These are phyloP conservation scores for Tephrocybe sp. DNA, from an alignment of 768 basidiomycete species.

Conservation along the genomic window DNA sequence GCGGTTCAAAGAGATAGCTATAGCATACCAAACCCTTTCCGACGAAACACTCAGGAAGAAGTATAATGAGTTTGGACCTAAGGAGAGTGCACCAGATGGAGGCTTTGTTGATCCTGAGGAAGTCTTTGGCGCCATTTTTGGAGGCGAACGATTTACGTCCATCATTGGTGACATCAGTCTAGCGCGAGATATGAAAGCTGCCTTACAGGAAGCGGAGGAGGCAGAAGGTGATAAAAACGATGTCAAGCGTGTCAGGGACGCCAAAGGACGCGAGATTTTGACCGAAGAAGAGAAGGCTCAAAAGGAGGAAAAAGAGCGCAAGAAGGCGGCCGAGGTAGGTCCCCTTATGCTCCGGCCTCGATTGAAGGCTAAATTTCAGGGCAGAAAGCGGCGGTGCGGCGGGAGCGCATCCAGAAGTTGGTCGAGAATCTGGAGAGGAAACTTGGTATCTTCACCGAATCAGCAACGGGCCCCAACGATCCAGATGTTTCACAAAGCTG, in stretches of 20 bases:
- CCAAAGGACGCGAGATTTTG: slow-evolving; percentile 51
- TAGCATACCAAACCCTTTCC: slow-evolving; percentile 85
- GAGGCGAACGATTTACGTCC: slow-evolving; percentile 81
- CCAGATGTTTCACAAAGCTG: slow-evolving; percentile 70
- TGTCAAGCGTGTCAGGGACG: slow-evolving; percentile 56
- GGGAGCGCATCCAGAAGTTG: slow-evolving; percentile 73
- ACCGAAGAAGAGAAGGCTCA: slow-evolving; percentile 72
- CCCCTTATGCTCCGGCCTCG: background rate
- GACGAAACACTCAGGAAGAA: slow-evolving; percentile 74
- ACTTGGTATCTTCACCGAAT: slow-evolving; percentile 86
- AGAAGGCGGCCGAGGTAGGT: slow-evolving; percentile 69
- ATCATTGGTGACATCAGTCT: slow-evolving; percentile 90
- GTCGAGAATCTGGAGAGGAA: slow-evolving; percentile 80
- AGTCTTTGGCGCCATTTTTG: slow-evolving; percentile 82
- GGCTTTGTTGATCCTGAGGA: slow-evolving; percentile 88
- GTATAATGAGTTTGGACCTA: slow-evolving; percentile 90
- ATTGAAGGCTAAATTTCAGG: slow-evolving; percentile 9
- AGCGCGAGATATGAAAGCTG: slow-evolving; percentile 90
- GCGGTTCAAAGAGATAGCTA: slow-evolving; percentile 88
- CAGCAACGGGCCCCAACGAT: slow-evolving; percentile 69
- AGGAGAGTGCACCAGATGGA: slow-evolving; percentile 80
- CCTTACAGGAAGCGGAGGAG: slow-evolving; percentile 84
- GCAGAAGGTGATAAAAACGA: slow-evolving; percentile 53
- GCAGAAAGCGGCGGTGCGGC: slow-evolving; percentile 80
- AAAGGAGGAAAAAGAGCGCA: slow-evolving; percentile 71